phyloP scores from a whole-genome alignment of 345 rosid species.

The Salix koriyanagi region DNA sequence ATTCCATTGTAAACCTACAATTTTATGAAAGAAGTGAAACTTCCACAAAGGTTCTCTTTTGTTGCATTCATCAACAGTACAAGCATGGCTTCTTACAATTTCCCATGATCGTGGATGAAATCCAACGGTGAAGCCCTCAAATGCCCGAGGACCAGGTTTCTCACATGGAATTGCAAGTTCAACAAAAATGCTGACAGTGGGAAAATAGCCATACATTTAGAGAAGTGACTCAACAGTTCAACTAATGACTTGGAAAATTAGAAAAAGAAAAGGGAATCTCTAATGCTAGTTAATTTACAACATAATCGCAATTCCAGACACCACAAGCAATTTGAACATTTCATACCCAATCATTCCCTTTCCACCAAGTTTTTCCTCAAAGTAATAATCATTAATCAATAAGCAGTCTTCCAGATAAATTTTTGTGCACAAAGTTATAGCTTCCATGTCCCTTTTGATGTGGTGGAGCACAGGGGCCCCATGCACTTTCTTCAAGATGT shows the following conservation, averaged over 20 bases:
- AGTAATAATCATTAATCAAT: background rate
- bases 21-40: background rate
- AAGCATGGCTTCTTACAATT: slow-evolving; percentile 50
- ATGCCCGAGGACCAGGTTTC: slow-evolving; percentile 72
- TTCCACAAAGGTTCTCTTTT: slow-evolving; percentile 2
- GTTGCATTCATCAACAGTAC: background rate
- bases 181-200: slow-evolving; percentile 47
- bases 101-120: slow-evolving; percentile 95
- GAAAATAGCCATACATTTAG: slow-evolving; percentile 7
- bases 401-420: background rate
- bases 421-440: background rate
- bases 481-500: background rate
- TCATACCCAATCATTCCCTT: background rate
- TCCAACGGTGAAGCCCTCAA: slow-evolving; percentile 89
- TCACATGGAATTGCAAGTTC: slow-evolving; percentile 87
- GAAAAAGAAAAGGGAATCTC: background rate
- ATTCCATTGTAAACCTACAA: slow-evolving; percentile 81
- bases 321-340: background rate
- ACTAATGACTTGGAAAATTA: slow-evolving; percentile 5
- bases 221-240: slow-evolving; percentile 3
- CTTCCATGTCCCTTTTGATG: background rate
- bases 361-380: background rate
- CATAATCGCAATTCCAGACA: background rate
- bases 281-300: background rate
- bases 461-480: background rate